phyloP scores from a whole-genome alignment of 164 flowering plant genomes.

The Cinnamomum chago region DNA sequence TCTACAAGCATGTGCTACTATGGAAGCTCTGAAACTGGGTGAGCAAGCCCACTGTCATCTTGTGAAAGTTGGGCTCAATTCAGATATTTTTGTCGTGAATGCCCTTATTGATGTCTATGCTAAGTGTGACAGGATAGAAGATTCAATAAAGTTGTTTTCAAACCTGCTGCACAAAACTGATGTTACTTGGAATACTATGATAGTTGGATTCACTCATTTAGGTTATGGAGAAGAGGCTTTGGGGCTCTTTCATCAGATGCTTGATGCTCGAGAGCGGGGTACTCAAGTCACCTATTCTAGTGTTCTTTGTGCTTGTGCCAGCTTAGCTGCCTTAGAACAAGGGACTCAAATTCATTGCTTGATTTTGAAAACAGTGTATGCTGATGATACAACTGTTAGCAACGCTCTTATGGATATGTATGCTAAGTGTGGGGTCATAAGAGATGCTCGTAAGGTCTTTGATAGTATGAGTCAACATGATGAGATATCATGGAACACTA shows the following conservation, averaged over 20 bases:
- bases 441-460: conserved; percentile 56
- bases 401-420: conserved; percentile 92
- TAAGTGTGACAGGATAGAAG: conserved; percentile 64
- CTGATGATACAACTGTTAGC: conserved; percentile 36
- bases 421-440: conserved; percentile 81
- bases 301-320: conserved; percentile 74
- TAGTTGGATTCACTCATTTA: conserved; percentile 66
- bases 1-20: conserved; percentile 67
- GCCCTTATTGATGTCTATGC: conserved; percentile 88
- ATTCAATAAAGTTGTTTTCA: conserved; percentile 43
- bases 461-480: conserved; percentile 44
- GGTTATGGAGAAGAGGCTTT: conserved; percentile 66
- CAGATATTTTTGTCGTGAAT: conserved; percentile 63
- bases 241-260: conserved; percentile 51
- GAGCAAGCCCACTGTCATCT: conserved; percentile 59
- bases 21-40: conserved; percentile 44
- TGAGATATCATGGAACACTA: conserved; percentile 79
- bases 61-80: conserved; percentile 55
- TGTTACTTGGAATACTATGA: conserved; percentile 90
- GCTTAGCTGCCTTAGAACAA: conserved; percentile 57
- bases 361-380: conserved; percentile 48
- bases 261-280: conserved; percentile 32
- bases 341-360: conserved; percentile 70
- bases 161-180: conserved; percentile 42
- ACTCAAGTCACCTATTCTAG: conserved; percentile 78